Evolutionary conservation across 257 asterid species (phyloP).

Genomic region (Solanum piurae): DNA sequence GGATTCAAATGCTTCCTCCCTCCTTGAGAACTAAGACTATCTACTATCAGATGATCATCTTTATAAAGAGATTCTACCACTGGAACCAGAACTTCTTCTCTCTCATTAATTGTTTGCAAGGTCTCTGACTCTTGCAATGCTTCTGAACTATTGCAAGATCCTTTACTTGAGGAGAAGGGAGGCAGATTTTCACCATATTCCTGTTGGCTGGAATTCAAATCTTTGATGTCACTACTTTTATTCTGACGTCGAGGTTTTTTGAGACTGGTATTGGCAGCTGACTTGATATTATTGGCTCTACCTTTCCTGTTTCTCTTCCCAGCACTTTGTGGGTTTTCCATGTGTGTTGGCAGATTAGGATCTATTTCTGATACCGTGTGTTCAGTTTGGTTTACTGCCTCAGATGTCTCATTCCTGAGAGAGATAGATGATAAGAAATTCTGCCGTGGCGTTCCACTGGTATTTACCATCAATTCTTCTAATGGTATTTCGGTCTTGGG

Average conservation of each 20-base stretch:
- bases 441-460: slow-evolving; percentile 42
- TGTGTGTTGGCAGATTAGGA: slow-evolving; percentile 24
- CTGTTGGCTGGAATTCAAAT: slow-evolving; percentile 8
- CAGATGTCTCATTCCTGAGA: slow-evolving; percentile 19
- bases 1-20: slow-evolving; percentile 18
- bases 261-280: slow-evolving; percentile 8
- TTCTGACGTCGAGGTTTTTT: slow-evolving; percentile 19
- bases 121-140: slow-evolving; percentile 16
- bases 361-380: slow-evolving; percentile 15
- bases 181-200: background rate
- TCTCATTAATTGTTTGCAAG: slow-evolving; percentile 9
- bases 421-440: slow-evolving; percentile 20
- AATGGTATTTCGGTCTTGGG: slow-evolving; percentile 4
- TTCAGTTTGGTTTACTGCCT: slow-evolving; percentile 19
- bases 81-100: slow-evolving; percentile 14
- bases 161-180: slow-evolving; percentile 1
- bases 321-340: slow-evolving; percentile 26
- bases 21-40: slow-evolving; percentile 12
- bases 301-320: slow-evolving; percentile 54
- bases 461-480: slow-evolving; percentile 62
- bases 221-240: slow-evolving; percentile 9
- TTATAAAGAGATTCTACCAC: slow-evolving; percentile 22
- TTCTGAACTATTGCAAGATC: slow-evolving; percentile 10
- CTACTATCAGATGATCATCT: slow-evolving; percentile 24
- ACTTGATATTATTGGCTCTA: slow-evolving; percentile 15